A percentile compares a stretch with the other conserved stretches of the same genome.
Evolutionary conservation across 345 rosid species (phyloP).

Genomic region (Ceriops zippeliana): DNA sequence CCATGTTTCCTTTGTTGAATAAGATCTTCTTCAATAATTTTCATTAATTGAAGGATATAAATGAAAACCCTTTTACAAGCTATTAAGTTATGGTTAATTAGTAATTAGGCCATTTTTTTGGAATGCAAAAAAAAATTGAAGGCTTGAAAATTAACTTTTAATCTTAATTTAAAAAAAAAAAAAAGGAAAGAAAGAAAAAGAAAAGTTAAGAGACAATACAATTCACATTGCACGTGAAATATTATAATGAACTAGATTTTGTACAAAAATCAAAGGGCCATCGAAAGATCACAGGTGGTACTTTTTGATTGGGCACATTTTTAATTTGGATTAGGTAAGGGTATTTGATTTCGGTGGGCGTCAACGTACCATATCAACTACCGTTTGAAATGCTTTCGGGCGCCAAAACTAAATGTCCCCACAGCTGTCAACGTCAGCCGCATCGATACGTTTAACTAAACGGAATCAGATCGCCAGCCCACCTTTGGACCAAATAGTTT

Average conservation of each 20-base stretch:
- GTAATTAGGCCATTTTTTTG: too few species aligned
- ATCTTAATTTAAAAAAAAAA: too few species aligned
- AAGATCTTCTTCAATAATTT: neutral
- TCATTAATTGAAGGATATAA: neutral
- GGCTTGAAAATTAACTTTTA: too few species aligned
- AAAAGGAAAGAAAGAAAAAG: too few species aligned
- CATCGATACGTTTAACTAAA: neutral
- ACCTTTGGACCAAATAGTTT: neutral
- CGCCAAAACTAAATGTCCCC: conserved; percentile 21
- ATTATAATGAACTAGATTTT: neutral
- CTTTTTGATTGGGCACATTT: too few species aligned
- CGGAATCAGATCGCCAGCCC: neutral
- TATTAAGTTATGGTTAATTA: too few species aligned
- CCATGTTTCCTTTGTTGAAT: conserved; percentile 6
- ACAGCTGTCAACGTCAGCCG: neutral
- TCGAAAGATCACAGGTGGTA: too few species aligned
- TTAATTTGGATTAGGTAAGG: too few species aligned
- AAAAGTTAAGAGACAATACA: too few species aligned
- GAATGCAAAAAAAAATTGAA: too few species aligned
- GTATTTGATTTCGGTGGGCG: conserved; percentile 9
- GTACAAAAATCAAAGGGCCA: neutral
- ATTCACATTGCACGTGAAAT: too few species aligned
- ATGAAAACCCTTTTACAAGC: neutral
- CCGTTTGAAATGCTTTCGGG: conserved; percentile 24
- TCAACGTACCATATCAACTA: conserved; percentile 2